Base-by-base conservation (phyloP, 2,329 filamentous ascomycete species). In the Phoma sp. region DNA sequence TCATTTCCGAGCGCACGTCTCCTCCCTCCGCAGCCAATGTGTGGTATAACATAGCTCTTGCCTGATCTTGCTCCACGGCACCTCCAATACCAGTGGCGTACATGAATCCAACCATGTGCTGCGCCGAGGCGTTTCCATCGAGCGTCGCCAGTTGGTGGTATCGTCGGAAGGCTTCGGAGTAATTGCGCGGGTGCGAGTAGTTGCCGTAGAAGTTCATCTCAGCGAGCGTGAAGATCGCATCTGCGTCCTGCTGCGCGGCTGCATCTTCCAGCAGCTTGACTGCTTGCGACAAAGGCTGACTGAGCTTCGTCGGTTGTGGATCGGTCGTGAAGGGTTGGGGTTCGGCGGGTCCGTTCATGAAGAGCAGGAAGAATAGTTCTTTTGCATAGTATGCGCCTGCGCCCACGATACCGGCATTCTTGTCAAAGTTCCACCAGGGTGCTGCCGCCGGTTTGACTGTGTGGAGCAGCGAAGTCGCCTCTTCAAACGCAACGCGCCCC, bases 141-240 rank as follows among this genome's bases (percentile, higher is more conserved):
- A 88, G 74, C 15, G 83, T 82, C 2, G 93, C 91, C 47, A 99
- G 83, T 57, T 87, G 82, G 58, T 90, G 81, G 75, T 98, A 99
- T 78, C 91, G 84, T 61, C 84, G 81, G 72, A 96, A 96, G 0
- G 95, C 91, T 40, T 85, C 82, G 26, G 84, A 81, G 64, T 96
- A 92, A 71, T 97, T 87, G 60, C 88, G 84, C 1, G 93, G 93
- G 68, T 97, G 84, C 18, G 91, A 90, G 76, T 89, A 96, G 76
- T 98, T 97, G 72, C 95, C 95, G 68, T 95, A 92, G 76, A 98
- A 98, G 79, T 96, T 96, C 83, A 99, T 88, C 73, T 99, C 91
- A 15, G 91, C 95, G 20, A 99, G 83, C 14, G 96, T 81, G 69
- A 89, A 96, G 38, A 98, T 85, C 5, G 95, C 95, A 73, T 99